Percentiles rank a stretch among this genome's conserved stretches.
phyloP scores from a whole-genome alignment of 768 basidiomycete species.

The Royoungia palumana region DNA sequence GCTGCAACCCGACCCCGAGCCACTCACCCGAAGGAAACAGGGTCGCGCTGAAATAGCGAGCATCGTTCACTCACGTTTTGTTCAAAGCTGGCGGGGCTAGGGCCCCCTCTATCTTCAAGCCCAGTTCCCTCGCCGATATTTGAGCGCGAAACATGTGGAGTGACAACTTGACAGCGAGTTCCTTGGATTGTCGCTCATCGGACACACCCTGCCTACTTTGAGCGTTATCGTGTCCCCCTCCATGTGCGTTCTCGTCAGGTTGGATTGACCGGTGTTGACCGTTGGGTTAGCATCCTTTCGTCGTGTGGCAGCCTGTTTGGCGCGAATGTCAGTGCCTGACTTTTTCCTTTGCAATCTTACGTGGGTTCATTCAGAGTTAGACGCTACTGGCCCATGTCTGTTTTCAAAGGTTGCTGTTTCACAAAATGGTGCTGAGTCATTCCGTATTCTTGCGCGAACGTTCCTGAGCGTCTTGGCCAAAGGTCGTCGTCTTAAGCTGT shows the following conservation, averaged over 20 bases:
- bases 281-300: not conserved
- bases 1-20: no score
- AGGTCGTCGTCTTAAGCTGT: slow-evolving; percentile 3
- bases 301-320: slow-evolving; percentile 11
- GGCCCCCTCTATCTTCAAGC: not conserved
- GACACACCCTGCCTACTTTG: slow-evolving; percentile 14
- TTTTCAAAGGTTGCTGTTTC: slow-evolving; percentile 2
- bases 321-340: slow-evolving; percentile 1
- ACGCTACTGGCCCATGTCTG: slow-evolving; percentile 7
- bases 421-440: slow-evolving; percentile 11
- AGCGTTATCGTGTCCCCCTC: not conserved
- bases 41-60: no score
- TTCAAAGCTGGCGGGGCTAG: not conserved
- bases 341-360: not conserved
- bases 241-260: not conserved
- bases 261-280: not conserved
- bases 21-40: no score
- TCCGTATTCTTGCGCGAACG: not conserved
- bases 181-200: slow-evolving; percentile 11
- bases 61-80: no score
- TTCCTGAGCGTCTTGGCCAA: not conserved
- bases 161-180: not conserved
- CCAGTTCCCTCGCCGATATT: no score
- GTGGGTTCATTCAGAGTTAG: not conserved
- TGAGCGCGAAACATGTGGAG: not conserved